Conservation (phyloP, 2,329 filamentous ascomycete genomes). For the Pestalotiopsis sp. region DNA sequence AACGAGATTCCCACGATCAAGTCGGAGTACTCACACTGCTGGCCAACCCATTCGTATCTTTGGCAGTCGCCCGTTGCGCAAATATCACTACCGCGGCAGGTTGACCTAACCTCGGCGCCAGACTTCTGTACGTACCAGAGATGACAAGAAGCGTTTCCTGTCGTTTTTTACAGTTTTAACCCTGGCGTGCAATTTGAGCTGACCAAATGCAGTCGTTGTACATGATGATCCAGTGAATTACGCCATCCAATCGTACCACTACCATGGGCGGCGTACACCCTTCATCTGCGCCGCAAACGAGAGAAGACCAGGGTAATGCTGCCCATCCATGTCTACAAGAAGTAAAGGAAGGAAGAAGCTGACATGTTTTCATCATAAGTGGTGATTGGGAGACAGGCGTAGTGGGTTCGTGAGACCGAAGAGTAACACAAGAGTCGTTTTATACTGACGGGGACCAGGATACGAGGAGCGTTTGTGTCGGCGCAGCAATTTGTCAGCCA, state of each 20-base stretch:
- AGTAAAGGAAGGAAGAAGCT: background rate
- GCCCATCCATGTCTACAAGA: background rate
- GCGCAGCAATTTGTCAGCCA: slow-evolving; percentile 73
- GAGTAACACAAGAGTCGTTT: no score
- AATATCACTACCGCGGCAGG: slow-evolving; percentile 34
- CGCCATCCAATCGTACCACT: slow-evolving; percentile 61
- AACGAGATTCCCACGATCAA: slow-evolving; percentile 69
- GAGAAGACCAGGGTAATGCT: slow-evolving; percentile 62
- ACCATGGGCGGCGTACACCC: slow-evolving; percentile 51
- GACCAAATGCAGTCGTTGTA: slow-evolving; percentile 45
- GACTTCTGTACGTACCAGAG: slow-evolving; percentile 41
- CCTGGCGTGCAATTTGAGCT: slow-evolving; percentile 7
- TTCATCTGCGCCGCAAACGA: slow-evolving; percentile 78
- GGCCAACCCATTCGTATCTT: slow-evolving; percentile 62
- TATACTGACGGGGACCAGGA: slow-evolving; percentile 50
- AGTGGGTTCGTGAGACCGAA: slow-evolving; percentile 33
- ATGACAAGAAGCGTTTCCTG: background rate
- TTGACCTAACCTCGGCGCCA: slow-evolving; percentile 38
- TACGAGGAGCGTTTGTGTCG: slow-evolving; percentile 76
- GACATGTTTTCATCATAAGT: background rate
- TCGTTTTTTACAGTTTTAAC: background rate
- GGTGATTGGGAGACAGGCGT: slow-evolving; percentile 77
- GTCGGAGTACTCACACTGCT: slow-evolving; percentile 56
- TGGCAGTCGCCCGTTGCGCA: slow-evolving; percentile 54
- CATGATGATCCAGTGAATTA: slow-evolving; percentile 62